A percentile compares a stretch with the other conserved stretches of the same genome.
Evolutionary conservation across 202 grass and related monocot genomes (phyloP).

Genomic region (Elaeis oleifera): DNA sequence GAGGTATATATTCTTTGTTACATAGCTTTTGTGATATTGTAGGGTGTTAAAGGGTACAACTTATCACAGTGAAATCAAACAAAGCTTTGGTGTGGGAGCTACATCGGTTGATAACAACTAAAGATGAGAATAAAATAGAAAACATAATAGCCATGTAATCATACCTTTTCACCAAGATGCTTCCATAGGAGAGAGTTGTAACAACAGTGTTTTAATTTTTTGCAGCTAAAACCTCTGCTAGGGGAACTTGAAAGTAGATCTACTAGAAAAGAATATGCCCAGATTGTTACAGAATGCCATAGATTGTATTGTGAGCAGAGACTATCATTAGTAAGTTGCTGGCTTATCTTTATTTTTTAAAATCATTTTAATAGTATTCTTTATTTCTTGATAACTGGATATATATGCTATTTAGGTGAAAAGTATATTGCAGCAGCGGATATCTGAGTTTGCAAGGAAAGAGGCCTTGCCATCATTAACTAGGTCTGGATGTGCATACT

Average conservation of each 20-base stretch:
- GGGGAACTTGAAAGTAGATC: slow-evolving; percentile 88
- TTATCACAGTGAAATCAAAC: too few relatives aligned
- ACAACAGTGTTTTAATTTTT: background rate
- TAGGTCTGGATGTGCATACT: slow-evolving; percentile 92
- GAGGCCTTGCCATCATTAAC: slow-evolving; percentile 86
- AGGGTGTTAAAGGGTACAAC: background rate
- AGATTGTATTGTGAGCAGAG: slow-evolving; percentile 96
- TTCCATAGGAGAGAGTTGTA: too few relatives aligned
- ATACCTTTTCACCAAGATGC: too few relatives aligned
- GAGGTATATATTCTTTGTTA: slow-evolving; percentile 48
- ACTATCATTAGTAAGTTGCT: slow-evolving; percentile 68
- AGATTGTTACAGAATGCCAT: slow-evolving; percentile 93
- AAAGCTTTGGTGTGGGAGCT: background rate
- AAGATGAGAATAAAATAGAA: too few relatives aligned
- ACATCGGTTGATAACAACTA: slow-evolving; percentile 3
- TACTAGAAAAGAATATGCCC: slow-evolving; percentile 71
- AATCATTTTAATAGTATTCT: slow-evolving; percentile 15
- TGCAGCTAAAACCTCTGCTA: slow-evolving; percentile 85
- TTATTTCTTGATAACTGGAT: background rate
- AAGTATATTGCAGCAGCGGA: slow-evolving; percentile 87
- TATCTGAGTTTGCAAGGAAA: slow-evolving; percentile 78
- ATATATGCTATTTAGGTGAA: slow-evolving; percentile 42
- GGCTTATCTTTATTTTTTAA: slow-evolving; percentile 12
- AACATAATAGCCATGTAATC: too few relatives aligned
- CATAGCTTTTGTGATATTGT: background rate